phyloP scores from a whole-genome alignment of 441 rosid genomes.

The Theobroma grandiflorum region DNA sequence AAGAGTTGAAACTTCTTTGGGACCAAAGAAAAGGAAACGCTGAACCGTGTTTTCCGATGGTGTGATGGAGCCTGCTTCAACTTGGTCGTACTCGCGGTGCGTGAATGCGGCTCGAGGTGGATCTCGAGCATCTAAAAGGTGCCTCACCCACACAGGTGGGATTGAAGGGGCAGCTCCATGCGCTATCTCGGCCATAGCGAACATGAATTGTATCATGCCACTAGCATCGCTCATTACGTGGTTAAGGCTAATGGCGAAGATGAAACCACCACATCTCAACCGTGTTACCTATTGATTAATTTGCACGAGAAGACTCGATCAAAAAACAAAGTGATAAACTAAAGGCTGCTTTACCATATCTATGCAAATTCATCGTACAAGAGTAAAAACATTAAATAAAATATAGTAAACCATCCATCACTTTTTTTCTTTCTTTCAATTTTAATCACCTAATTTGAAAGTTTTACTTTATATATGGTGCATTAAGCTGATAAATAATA shows the following conservation, averaged over 20 bases:
- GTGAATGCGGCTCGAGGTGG: constrained; percentile 34
- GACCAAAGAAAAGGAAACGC: constrained; percentile 49
- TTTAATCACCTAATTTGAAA: too few species aligned
- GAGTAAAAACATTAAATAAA: too few species aligned
- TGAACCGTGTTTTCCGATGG: neutral
- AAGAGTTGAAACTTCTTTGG: constrained; percentile 33
- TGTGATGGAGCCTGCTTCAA: neutral
- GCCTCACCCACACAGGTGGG: constrained; percentile 44
- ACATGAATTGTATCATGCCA: constrained; percentile 43
- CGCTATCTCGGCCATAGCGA: constrained; percentile 26
- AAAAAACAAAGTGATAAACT: too few species aligned
- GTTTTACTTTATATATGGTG: too few species aligned
- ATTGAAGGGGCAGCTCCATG: constrained; percentile 29
- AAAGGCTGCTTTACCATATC: too few species aligned
- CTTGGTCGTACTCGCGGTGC: constrained; percentile 46
- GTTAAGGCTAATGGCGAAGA: constrained; percentile 37
- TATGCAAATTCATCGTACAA: too few species aligned
- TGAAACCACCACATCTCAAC: constrained; percentile 44
- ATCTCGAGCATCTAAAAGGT: constrained; percentile 35
- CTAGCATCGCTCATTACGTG: constrained; percentile 33
- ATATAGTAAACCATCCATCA: too few species aligned
- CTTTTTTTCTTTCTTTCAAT: too few species aligned
- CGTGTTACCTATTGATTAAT: constrained; percentile 24
- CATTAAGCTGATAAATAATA: too few species aligned
- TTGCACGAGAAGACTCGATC: too few species aligned